Conservation (phyloP, 2,329 filamentous ascomycete genomes). For the Colletotrichum trifolii region DNA sequence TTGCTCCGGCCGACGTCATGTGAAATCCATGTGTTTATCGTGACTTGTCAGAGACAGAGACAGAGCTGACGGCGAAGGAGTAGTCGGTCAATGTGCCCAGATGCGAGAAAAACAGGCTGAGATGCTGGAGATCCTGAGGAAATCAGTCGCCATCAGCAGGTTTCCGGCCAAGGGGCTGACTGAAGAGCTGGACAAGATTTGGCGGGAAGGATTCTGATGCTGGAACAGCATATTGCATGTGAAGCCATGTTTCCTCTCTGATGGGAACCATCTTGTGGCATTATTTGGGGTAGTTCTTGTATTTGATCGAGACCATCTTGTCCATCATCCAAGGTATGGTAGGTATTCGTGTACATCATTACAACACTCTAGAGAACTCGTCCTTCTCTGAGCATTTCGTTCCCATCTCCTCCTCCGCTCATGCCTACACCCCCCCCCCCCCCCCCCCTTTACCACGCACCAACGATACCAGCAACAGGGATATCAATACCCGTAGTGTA, state of each 20-base stretch:
- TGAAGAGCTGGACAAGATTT: conserved; percentile 14
- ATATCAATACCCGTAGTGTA: conserved; percentile 64
- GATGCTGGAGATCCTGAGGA: conserved; percentile 8
- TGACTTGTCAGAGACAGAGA: background rate
- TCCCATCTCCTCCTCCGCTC: background rate
- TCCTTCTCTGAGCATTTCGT: background rate
- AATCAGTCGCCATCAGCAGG: conserved; percentile 10
- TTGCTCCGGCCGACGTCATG: background rate
- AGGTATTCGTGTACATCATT: conserved; percentile 12
- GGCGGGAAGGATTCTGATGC: conserved; percentile 10
- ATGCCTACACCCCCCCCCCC: background rate
- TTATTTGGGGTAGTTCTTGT: background rate
- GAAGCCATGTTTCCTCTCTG: background rate
- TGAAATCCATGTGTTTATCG: background rate
- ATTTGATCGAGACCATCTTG: background rate
- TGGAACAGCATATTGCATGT: background rate
- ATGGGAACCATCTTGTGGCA: background rate
- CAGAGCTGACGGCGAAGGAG: background rate
- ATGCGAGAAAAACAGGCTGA: conserved; percentile 16
- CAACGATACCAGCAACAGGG: conserved; percentile 51
- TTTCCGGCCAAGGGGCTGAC: conserved; percentile 22
- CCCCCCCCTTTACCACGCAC: conserved; percentile 28
- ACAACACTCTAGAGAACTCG: background rate
- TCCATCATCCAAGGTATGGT: conserved; percentile 2
- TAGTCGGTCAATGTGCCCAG: conserved; percentile 31